Conservation (phyloP, 345 rosid species). For the Durio zibethinus region DNA sequence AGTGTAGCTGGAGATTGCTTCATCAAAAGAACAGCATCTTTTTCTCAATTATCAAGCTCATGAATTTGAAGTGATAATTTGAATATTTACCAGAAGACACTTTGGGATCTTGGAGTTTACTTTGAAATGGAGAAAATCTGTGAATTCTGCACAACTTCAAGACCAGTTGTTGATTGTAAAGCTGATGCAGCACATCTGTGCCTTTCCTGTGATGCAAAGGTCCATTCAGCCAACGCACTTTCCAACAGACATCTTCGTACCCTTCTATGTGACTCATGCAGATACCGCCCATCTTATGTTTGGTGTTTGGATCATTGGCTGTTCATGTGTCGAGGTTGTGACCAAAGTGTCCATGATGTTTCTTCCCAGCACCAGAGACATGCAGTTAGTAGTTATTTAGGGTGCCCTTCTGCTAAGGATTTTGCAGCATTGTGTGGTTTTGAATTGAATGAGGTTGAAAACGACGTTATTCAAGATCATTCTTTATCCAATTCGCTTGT, state of each 20-base stretch:
- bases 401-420: slow-evolving; percentile 76
- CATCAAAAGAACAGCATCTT: background rate
- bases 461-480: slow-evolving; percentile 15
- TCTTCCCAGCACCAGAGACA: slow-evolving; percentile 49
- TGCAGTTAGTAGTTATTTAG: slow-evolving; percentile 53
- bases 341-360: slow-evolving; percentile 41
- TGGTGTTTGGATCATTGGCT: slow-evolving; percentile 62
- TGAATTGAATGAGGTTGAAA: slow-evolving; percentile 37
- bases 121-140: slow-evolving; percentile 56
- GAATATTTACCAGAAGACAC: background rate
- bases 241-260: slow-evolving; percentile 72
- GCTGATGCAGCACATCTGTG: slow-evolving; percentile 88
- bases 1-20: background rate
- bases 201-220: slow-evolving; percentile 76
- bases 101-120: background rate
- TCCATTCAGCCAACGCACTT: slow-evolving; percentile 87
- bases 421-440: slow-evolving; percentile 62
- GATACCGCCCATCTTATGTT: slow-evolving; percentile 40
- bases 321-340: slow-evolving; percentile 64
- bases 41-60: background rate
- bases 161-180: slow-evolving; percentile 72
- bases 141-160: slow-evolving; percentile 65
- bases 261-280: slow-evolving; percentile 64
- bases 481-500: slow-evolving; percentile 22
- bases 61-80: background rate